Evolutionary conservation across 345 rosid genomes (phyloP), one percentile per base, ranked within the genome.

Genomic region (Triadica sebifera): DNA sequence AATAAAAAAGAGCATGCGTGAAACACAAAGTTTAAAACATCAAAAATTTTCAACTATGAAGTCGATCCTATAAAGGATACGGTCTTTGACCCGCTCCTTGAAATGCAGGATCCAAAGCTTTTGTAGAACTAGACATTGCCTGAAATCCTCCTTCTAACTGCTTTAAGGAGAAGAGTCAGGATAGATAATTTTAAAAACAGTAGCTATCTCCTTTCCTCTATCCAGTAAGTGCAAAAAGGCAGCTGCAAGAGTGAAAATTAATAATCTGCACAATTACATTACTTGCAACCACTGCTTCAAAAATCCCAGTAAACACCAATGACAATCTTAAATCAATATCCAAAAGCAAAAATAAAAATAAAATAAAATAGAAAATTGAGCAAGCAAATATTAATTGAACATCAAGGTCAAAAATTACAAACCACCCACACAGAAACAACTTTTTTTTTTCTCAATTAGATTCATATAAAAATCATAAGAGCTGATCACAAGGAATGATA

Each of bases 21-120:
- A 53, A 3, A 51, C 12, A n/a, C 24, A 25, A 78, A 57, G 70
- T 38, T 57, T 65, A 22, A 34, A 25, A 52, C 53, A 47, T 39
- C 20, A 39, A 69, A 46, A 67, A 72, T 45, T 20, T 74, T 58
- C 74, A 65, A 8, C 15, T 24, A 49, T 11, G 38, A 61, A 72
- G 39, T 64, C 75, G 57, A 37, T 73, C 12, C 8, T 39, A 49
- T 24, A 68, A 80, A 89, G 96, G 92, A 91, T 96, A 96, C 98
- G 79, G 79, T 90, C 89, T 93, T 84, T 93, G 97, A 38, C 99
- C 99, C 64, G 74, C 91, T 82, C 97, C 97, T 77, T 91, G 98
- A 81, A 96, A 96, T 61, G 98, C 95, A 77, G 98, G 98, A 82
- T 96, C 99, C 81, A 89, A 72, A 67, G 81, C 84, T 85, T 96